Evolutionary conservation across 2,329 filamentous ascomycete genomes (phyloP).

Genomic region (Colletotrichum melonis): DNA sequence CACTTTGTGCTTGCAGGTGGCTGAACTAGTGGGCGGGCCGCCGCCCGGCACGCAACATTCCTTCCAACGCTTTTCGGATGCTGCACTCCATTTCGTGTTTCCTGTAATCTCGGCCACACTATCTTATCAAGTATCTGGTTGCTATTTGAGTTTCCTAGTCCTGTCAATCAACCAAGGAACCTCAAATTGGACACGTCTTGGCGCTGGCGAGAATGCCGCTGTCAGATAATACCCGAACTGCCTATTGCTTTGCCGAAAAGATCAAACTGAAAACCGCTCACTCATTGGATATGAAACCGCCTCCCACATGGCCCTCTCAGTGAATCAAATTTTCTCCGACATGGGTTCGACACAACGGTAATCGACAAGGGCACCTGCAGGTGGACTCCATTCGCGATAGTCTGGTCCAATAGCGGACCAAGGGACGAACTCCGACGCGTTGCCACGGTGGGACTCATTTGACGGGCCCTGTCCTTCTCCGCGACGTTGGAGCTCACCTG

Average conservation of each 20-base stretch:
- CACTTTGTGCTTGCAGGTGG: background rate
- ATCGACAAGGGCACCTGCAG: background rate
- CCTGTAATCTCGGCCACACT: background rate
- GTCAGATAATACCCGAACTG: background rate
- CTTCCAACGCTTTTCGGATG: background rate
- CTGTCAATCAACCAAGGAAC: background rate
- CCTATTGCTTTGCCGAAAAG: background rate
- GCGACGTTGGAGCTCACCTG: background rate
- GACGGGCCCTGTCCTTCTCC: background rate
- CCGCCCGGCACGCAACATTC: background rate
- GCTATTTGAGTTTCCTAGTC: background rate
- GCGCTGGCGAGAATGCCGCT: background rate
- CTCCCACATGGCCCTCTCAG: background rate
- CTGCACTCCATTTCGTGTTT: background rate
- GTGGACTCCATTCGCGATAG: background rate
- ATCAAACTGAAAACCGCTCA: background rate
- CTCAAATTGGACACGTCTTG: background rate
- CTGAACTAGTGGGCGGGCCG: background rate
- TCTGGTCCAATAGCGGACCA: background rate
- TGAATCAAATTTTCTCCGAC: constrained; percentile 6
- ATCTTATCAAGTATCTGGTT: background rate
- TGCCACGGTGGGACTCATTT: background rate
- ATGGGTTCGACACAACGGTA: background rate
- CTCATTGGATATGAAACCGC: background rate
- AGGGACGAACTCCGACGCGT: background rate